phyloP scores from a whole-genome alignment of 202 grass and related monocot genomes.

The Eragrostis tef region DNA sequence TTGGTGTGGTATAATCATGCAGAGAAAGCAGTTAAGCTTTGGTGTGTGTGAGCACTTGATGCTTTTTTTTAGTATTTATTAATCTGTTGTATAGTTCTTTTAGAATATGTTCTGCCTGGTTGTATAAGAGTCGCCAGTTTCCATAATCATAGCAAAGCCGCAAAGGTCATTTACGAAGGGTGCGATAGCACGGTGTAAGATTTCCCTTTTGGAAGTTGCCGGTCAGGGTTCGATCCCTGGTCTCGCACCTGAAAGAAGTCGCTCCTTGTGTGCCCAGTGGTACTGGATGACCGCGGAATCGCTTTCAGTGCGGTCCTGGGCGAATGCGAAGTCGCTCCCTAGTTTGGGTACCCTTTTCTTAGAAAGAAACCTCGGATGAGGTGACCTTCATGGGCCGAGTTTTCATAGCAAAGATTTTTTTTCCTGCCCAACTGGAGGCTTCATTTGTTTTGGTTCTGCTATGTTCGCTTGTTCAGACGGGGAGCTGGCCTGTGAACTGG shows the following conservation, averaged over 20 bases:
- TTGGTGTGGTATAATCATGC: not conserved
- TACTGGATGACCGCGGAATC: too few relatives aligned
- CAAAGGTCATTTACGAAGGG: not conserved
- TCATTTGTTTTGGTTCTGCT: slow-evolving; percentile 5
- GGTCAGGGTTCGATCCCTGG: too few relatives aligned
- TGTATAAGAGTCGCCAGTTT: not conserved
- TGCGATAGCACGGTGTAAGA: too few relatives aligned
- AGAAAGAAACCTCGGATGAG: too few relatives aligned
- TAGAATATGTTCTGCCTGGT: not conserved
- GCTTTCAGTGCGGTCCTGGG: too few relatives aligned
- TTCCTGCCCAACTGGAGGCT: not conserved
- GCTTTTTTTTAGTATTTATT: not conserved
- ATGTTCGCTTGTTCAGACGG: not conserved
- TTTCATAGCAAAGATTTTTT: not conserved
- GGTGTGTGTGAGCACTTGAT: not conserved
- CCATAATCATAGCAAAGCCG: not conserved
- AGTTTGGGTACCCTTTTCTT: too few relatives aligned
- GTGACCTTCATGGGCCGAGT: too few relatives aligned
- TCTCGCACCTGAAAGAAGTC: too few relatives aligned
- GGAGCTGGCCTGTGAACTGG: not conserved
- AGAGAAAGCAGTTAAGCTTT: not conserved
- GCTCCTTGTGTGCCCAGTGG: too few relatives aligned
- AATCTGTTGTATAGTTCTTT: not conserved
- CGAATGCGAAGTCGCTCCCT: too few relatives aligned
- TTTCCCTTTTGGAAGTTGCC: too few relatives aligned